Conservation (phyloP, 108 stramenopile species). For the Stephanodiscus triporus region DNA sequence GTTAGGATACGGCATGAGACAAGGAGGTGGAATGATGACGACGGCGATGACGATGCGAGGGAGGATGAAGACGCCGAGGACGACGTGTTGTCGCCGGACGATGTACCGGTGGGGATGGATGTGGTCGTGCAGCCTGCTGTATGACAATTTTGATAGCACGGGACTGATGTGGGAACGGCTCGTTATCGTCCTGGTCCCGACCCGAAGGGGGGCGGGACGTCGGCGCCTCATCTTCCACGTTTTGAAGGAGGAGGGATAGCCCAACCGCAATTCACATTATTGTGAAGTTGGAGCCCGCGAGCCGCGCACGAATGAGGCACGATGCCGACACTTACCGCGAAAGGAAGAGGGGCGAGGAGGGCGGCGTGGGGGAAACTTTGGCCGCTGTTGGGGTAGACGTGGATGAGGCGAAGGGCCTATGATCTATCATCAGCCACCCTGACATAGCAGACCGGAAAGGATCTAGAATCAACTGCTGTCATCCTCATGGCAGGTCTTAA, state of each 20-base stretch:
- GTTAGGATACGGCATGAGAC: slow-evolving; percentile 20
- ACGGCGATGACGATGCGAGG: no score
- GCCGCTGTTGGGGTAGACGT: no score
- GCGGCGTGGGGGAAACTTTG: no score
- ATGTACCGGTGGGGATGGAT: slow-evolving; percentile 46
- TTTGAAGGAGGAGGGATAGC: not conserved
- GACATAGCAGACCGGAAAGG: no score
- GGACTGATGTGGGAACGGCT: slow-evolving; percentile 78
- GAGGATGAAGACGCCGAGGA: slow-evolving; percentile 16
- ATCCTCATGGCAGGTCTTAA: no score
- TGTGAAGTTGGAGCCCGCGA: slow-evolving; percentile 7
- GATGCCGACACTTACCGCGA: no score
- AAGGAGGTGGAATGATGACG: not conserved
- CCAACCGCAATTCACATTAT: slow-evolving; percentile 8
- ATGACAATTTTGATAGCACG: slow-evolving; percentile 78
- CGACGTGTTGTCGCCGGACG: not conserved
- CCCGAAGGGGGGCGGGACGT: slow-evolving; percentile 10
- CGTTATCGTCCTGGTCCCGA: slow-evolving; percentile 60
- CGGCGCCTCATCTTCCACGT: not conserved
- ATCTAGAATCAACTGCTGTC: no score
- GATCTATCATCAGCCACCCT: no score
- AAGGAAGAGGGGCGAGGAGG: no score
- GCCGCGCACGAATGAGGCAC: slow-evolving; percentile 25
- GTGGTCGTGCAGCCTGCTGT: slow-evolving; percentile 62
- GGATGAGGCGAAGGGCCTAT: no score